Conservation (phyloP, 2,329 filamentous ascomycete species). For the Chaetomiaceae sp. region DNA sequence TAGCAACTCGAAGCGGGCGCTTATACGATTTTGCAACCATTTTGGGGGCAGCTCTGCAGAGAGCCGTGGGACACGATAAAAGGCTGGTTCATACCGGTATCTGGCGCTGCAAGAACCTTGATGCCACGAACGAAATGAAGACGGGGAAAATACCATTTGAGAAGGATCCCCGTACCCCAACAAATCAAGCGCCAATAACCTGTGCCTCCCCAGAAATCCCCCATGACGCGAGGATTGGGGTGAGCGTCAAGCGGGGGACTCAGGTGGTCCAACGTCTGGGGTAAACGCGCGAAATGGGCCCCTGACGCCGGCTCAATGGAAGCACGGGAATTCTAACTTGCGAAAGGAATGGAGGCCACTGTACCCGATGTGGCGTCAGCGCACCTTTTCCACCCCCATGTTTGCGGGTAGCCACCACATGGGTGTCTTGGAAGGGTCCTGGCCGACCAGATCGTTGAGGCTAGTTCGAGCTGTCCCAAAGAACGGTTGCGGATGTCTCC, state of each 20-base stretch:
- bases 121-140: not conserved
- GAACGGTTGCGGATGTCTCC: not conserved
- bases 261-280: slow-evolving; percentile 5
- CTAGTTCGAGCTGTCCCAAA: not conserved
- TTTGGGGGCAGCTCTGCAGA: not conserved
- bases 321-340: no score
- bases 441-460: no score
- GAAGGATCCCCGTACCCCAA: not conserved
- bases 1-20: no score
- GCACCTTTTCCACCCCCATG: not conserved
- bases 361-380: not conserved
- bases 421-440: not conserved
- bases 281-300: not conserved
- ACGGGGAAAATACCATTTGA: not conserved
- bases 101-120: not conserved
- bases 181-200: not conserved
- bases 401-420: not conserved
- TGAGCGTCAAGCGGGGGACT: not conserved
- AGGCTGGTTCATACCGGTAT: not conserved
- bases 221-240: not conserved
- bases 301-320: slow-evolving; percentile 11
- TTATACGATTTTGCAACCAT: not conserved
- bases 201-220: not conserved
- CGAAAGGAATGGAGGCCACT: not conserved
- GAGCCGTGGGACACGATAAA: not conserved